Evolutionary conservation across 2,329 filamentous ascomycete genomes (phyloP).

Genomic region (Aspergillus sojae): DNA sequence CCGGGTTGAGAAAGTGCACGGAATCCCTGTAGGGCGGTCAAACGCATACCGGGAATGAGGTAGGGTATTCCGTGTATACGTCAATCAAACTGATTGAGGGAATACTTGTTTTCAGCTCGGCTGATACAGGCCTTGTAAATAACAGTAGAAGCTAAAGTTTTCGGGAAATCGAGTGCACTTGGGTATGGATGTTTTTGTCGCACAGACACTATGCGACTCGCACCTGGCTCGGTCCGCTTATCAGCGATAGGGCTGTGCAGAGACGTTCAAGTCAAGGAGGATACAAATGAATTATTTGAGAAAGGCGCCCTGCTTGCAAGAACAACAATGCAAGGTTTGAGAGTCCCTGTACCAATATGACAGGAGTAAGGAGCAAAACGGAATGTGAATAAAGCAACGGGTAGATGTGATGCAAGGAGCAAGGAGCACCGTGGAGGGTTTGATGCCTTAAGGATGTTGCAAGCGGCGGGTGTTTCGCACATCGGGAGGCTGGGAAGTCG

Average conservation of each 20-base stretch:
- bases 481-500: conserved; percentile 28
- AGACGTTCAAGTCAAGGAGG: conserved; percentile 9
- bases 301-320: neutral
- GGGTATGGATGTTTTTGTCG: neutral
- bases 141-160: neutral
- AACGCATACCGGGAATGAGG: conserved; percentile 31
- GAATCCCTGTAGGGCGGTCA: conserved; percentile 12
- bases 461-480: conserved; percentile 22
- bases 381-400: conserved; percentile 7
- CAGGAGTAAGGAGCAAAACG: conserved; percentile 19
- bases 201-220: neutral
- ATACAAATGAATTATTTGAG: neutral
- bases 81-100: neutral
- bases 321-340: conserved; percentile 3
- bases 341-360: conserved; percentile 10
- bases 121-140: neutral
- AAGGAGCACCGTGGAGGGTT: conserved; percentile 22
- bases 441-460: conserved; percentile 32
- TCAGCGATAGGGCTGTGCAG: conserved; percentile 30
- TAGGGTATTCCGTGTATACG: neutral
- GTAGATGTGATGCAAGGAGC: conserved; percentile 19
- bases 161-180: neutral
- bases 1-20: conserved; percentile 8
- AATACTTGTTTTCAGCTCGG: neutral
- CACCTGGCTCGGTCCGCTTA: conserved; percentile 21